These are phyloP conservation scores for Leptographium procerum DNA, from an alignment of 2,329 filamentous ascomycete species.

Conservation along the genomic window DNA sequence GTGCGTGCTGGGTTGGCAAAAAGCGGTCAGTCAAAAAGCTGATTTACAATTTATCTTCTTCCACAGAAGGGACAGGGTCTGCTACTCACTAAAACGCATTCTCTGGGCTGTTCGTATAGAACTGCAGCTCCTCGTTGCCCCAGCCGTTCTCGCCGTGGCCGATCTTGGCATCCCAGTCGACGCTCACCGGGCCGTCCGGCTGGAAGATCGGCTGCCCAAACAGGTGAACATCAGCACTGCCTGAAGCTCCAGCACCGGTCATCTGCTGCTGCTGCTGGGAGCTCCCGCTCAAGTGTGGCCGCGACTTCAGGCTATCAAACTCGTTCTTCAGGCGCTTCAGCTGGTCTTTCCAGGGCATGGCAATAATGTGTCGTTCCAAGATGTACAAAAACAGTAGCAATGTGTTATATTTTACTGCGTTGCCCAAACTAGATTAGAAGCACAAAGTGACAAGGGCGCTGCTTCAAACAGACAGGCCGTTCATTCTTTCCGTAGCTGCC, in stretches of 20 bases:
- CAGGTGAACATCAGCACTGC: neutral
- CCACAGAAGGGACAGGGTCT: neutral
- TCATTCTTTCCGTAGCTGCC: no score
- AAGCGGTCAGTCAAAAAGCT: neutral
- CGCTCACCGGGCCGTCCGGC: neutral
- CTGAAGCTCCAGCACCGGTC: neutral
- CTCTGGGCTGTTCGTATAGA: conserved; percentile 1
- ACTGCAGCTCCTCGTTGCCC: conserved; percentile 7
- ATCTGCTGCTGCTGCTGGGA: neutral
- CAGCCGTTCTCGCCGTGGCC: conserved; percentile 6
- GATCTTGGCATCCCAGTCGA: conserved; percentile 6
- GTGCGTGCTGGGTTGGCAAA: neutral
- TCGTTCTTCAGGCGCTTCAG: conserved; percentile 2
- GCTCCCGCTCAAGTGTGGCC: neutral
- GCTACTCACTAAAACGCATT: conserved; percentile 5
- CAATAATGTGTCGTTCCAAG: no score
- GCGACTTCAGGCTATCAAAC: neutral
- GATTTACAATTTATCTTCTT: neutral
- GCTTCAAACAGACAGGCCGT: neutral
- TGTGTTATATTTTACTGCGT: neutral
- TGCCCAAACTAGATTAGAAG: neutral
- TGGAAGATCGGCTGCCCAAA: neutral
- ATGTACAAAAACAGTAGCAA: no score
- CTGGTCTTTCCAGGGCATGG: conserved; percentile 6
- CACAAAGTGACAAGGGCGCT: no score